Base-by-base conservation (phyloP, 306 rosid genomes). In the barrel medic (Medicago truncatula) region DNA sequence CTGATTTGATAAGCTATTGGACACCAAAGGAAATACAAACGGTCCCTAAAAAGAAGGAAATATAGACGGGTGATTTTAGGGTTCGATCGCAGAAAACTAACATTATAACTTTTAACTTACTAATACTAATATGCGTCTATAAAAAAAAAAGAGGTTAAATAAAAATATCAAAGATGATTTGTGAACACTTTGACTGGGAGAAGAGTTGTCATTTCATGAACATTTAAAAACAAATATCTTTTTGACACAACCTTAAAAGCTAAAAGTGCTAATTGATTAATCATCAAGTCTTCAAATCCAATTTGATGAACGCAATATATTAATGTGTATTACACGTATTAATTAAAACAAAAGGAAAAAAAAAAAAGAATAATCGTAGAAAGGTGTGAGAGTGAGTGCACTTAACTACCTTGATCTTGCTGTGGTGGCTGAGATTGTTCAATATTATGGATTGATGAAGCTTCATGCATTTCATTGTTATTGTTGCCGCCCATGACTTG, bases 401-500 rank as follows among this genome's bases (percentile, higher is more conserved):
- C 70, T n/a, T 54, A 20, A 56, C 70, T 58, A 90, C 96, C 93
- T 88, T 85, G 92, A 63, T 84, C 84, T 63, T 82, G 82, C 1
- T 39, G 12, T 2, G 86, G 80, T 58, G 0, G n/a, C 44, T 86
- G 92, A 11, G 86, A 69, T 73, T 69, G 90, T 17, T 66, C 40
- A 39, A 18, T 20, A 41, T 60, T 75, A 9, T 64, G 65, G 15
- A 64, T 13, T 10, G 79, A 21, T 15, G 67, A 36, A 59, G n/a
- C 17, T 43, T 67, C 34, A 17, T 82, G 84, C 60, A 49, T 10
- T 1, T 62, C 53, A 56, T 2, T 72, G 13, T 17, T 53, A 15
- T 66, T 61, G 71, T 83, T 82, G 73, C 88, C 87, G 0, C 86
- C 89, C 36, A 93, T 93, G 56, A 93, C 97, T 81, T 87, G 89